phyloP scores from a whole-genome alignment of 1,284 basidiomycete genomes.

The Phaffia rhodozyma region DNA sequence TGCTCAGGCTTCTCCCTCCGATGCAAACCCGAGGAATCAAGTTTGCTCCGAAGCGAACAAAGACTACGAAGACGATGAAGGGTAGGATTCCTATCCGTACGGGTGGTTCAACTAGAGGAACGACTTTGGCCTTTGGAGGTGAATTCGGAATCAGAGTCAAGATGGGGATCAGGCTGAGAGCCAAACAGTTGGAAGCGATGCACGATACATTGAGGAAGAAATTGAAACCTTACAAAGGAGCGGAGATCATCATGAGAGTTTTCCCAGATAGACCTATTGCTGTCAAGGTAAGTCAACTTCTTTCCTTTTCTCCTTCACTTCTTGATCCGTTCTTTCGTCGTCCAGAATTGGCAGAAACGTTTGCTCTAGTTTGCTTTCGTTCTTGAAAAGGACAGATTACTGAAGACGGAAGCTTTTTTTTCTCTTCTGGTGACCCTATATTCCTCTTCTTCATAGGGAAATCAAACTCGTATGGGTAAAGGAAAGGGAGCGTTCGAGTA shows the following conservation, averaged over 20 bases:
- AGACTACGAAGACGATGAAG: constrained; percentile 77
- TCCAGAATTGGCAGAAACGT: neutral
- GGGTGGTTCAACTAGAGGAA: constrained; percentile 88
- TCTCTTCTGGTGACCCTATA: neutral
- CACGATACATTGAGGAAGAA: constrained; percentile 84
- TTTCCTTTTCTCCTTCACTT: neutral
- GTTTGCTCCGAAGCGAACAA: constrained; percentile 68
- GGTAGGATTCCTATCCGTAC: constrained; percentile 66
- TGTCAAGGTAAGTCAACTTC: constrained; percentile 57
- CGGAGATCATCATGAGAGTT: constrained; percentile 74
- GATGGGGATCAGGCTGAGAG: constrained; percentile 70
- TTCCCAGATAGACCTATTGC: constrained; percentile 97
- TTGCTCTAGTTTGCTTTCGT: too few relatives aligned
- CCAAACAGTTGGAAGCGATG: constrained; percentile 77
- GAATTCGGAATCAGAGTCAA: constrained; percentile 79
- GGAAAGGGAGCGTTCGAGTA: constrained; percentile 96
- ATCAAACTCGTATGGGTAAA: constrained; percentile 99
- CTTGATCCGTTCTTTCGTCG: neutral
- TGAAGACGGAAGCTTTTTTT: neutral
- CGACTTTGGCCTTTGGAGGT: constrained; percentile 79
- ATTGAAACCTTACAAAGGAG: constrained; percentile 80
- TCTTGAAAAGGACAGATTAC: neutral
- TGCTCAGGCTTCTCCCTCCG: constrained; percentile 18
- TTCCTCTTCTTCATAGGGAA: constrained; percentile 48
- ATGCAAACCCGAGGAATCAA: constrained; percentile 41